Conservation (phyloP, 2,329 filamentous ascomycete genomes). For the Pseudogymnoascus sp. region DNA sequence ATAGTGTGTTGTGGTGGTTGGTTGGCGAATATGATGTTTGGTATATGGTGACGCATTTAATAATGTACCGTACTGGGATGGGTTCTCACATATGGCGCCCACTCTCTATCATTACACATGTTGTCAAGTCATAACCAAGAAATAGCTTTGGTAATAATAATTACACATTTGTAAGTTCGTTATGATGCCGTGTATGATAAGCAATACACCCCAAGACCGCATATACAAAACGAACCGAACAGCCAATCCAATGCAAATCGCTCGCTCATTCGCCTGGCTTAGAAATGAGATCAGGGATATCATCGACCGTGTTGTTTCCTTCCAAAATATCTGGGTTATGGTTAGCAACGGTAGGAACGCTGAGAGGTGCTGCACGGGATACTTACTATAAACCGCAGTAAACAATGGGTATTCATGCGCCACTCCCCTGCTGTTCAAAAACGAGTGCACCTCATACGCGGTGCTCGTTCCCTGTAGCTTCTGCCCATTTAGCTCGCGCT, state of each 20-base stretch:
- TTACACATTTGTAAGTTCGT: constrained; percentile 1
- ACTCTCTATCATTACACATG: background rate
- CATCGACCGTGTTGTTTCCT: constrained; percentile 65
- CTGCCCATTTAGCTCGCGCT: constrained; percentile 86
- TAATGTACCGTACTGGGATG: background rate
- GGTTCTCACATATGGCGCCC: background rate
- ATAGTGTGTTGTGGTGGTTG: background rate
- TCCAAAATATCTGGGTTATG: constrained; percentile 56
- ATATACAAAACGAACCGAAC: background rate
- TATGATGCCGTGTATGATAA: background rate
- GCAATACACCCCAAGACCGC: background rate
- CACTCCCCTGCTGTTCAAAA: constrained; percentile 67
- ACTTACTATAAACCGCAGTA: constrained; percentile 62
- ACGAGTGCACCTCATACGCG: constrained; percentile 81
- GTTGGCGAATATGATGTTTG: background rate
- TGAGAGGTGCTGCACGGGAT: background rate
- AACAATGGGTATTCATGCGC: constrained; percentile 87
- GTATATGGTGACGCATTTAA: background rate
- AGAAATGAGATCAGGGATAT: constrained; percentile 63
- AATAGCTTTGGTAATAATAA: background rate
- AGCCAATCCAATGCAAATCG: background rate
- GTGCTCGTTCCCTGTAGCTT: constrained; percentile 93
- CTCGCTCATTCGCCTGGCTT: constrained; percentile 4
- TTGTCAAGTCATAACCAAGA: background rate
- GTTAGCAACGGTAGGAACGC: background rate